Base-by-base conservation (phyloP, 371 early-diverging fungal species). In the Rozella allomycis region DNA sequence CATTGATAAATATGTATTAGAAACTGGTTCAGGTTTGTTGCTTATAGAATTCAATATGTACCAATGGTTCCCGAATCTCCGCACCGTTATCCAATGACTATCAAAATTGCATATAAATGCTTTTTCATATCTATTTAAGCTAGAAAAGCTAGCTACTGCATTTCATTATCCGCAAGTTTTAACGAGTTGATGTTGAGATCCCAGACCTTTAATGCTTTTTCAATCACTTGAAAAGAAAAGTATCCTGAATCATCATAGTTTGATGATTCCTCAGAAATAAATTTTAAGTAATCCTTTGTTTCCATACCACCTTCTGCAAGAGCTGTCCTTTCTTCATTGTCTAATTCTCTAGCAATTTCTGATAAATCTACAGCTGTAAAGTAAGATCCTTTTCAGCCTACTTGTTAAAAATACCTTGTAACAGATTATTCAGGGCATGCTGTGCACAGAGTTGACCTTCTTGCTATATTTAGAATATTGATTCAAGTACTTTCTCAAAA, bases 201-300 rank as follows among this genome's bases (percentile, higher is more conserved):
- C 73, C 72, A 78, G 9, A 72, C 67, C 25, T 47, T 50, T 19
- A 78, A 36, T 3, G 78, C 78, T 17, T 60, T 52, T 32, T 57
- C 52, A 14, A 74, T 48, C 19, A 72, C 69, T 50, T 78, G 74
- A 12, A 76, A 64, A 7, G 70, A 70, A 40, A 75, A 78, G 45
- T 72, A 74, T 6, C 74, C 74, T n/a, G 70, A 58, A 37, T 76
- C 78, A 37, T 78, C 78, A 46, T 67, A 72, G 46, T 78, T 78
- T 37, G 60, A 51, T 26, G 65, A 66, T 12, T 42, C 48, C 0
- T 47, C 56, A 22, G 34, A 31, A 10, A 59, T 34, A 23, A 43
- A 40, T 23, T 38, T 35, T 33, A 56, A 52, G 34, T 40, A 52
- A 10, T 50, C 47, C 13, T 37, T 40, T 25, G 34, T 37, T 28